A percentile compares a stretch with the other conserved stretches of the same genome.
phyloP scores from a whole-genome alignment of 495 filamentous ascomycete genomes.

The Hypoxylon lienhwacheense region DNA sequence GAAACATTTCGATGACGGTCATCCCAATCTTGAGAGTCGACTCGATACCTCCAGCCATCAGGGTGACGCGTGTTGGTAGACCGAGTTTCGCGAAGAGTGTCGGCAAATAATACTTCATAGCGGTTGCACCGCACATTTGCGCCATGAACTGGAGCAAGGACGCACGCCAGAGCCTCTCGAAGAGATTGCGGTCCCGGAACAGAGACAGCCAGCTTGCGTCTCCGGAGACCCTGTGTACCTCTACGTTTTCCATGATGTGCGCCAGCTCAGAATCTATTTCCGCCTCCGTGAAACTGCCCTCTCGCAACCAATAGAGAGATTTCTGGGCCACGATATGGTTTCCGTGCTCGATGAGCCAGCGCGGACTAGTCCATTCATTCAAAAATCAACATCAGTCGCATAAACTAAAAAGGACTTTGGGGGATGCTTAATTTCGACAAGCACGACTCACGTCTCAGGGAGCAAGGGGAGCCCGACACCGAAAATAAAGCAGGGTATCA shows the following conservation, averaged over 20 bases:
- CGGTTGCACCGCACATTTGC: slow-evolving; percentile 55
- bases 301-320: slow-evolving; percentile 49
- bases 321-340: slow-evolving; percentile 41
- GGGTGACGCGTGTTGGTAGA: slow-evolving; percentile 45
- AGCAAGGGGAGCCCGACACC: slow-evolving; percentile 50
- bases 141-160: slow-evolving; percentile 57
- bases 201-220: slow-evolving; percentile 41
- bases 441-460: slow-evolving; percentile 49
- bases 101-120: slow-evolving; percentile 60
- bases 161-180: slow-evolving; percentile 50
- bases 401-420: neutral
- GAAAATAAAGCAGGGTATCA: slow-evolving; percentile 51
- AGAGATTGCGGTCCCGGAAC: slow-evolving; percentile 45
- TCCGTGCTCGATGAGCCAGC: slow-evolving; percentile 54
- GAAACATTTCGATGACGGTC: slow-evolving; percentile 52
- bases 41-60: slow-evolving; percentile 55
- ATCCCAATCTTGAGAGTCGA: slow-evolving; percentile 55
- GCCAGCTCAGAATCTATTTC: slow-evolving; percentile 43
- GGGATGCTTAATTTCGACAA: neutral
- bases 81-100: slow-evolving; percentile 52
- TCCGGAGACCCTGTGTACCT: slow-evolving; percentile 36
- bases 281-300: slow-evolving; percentile 42
- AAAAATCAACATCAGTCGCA: neutral
- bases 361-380: slow-evolving; percentile 37
- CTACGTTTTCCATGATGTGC: slow-evolving; percentile 44